Evolutionary conservation across 2,329 filamentous ascomycete species (phyloP), one percentile per base, ranked within the genome.

Genomic region (Boeremia lycopersici): DNA sequence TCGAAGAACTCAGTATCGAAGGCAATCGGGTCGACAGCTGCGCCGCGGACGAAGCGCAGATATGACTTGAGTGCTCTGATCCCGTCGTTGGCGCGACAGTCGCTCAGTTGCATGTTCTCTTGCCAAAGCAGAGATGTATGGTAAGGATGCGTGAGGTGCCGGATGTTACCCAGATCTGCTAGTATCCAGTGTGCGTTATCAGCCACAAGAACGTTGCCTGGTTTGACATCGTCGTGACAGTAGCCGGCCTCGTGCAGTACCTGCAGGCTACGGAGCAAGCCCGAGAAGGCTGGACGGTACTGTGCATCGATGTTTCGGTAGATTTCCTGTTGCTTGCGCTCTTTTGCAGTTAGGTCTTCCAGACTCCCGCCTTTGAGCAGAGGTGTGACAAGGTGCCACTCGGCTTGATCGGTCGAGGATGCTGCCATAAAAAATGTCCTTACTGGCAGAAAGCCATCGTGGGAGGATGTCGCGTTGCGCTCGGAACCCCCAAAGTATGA

Each of bases 211-310:
- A 76, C 63, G 36, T 76, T 76, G 44, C 59, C 57, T 0, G 68
- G 66, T 52, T 76, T 76, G 39, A 76, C 56, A 36, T 77, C 74
- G 57, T 76, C 70, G 48, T 76, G 74, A 55, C 74, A 76, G 35
- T 67, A 70, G 12, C 71, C 70, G 11, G 55, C 55, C 6, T 28
- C 28, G 44, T 77, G 74, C 4, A 76, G 58, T 1, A 12, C 34
- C 11, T 60, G 46, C 5, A 76, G 53, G 9, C 49, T 60, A 0
- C 25, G 11, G 8, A 76, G 67, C 3, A 74, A 49, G 9, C 50
- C 25, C 26, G 69, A 48, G 38, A 76, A 70, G 2, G 61, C 54
- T 4, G 70, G 65, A 6, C 73, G 70, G 44, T 69, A 72, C 7
- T 43, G 26, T 6, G 40, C 43, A 38, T 76, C 73, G 2, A 74